phyloP scores from a whole-genome alignment of 1,284 basidiomycete genomes.

The Puccinia polysora region DNA sequence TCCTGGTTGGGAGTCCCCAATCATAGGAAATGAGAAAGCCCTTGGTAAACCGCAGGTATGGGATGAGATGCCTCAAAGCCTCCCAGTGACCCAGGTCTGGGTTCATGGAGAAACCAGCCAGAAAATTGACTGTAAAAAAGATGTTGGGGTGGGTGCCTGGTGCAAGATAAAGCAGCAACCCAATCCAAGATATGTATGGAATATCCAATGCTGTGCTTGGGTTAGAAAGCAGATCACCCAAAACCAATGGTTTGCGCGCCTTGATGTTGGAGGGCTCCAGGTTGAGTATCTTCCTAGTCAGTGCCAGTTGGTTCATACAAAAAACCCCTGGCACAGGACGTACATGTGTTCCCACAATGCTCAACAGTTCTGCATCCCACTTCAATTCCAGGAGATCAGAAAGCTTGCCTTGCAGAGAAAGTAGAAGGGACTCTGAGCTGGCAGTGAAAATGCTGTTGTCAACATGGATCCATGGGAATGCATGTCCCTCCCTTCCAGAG shows the following conservation, averaged over 20 bases:
- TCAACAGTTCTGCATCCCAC: too few relatives aligned
- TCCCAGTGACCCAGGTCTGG: not conserved
- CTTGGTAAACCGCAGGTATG: not conserved
- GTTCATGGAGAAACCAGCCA: not conserved
- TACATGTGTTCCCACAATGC: too few relatives aligned
- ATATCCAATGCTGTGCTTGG: not conserved
- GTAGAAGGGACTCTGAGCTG: too few relatives aligned
- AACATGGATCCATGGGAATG: too few relatives aligned
- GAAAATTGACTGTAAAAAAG: not conserved
- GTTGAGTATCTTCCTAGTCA: not conserved
- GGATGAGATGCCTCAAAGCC: not conserved
- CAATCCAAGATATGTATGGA: not conserved
- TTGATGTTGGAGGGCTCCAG: not conserved
- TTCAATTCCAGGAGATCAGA: too few relatives aligned
- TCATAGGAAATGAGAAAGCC: not conserved
- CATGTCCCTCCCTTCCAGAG: too few relatives aligned
- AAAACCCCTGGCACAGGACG: too few relatives aligned
- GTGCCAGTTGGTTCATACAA: not conserved
- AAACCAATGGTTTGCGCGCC: not conserved
- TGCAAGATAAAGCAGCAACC: not conserved
- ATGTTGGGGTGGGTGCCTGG: not conserved
- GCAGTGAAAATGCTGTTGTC: too few relatives aligned
- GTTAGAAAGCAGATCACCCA: not conserved
- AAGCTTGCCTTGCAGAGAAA: too few relatives aligned
- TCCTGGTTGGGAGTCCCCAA: not conserved